A percentile compares a stretch with the other conserved stretches of the same genome.
phyloP scores from a whole-genome alignment of 2,329 filamentous ascomycete genomes.

The Ophiosphaerella korrae region DNA sequence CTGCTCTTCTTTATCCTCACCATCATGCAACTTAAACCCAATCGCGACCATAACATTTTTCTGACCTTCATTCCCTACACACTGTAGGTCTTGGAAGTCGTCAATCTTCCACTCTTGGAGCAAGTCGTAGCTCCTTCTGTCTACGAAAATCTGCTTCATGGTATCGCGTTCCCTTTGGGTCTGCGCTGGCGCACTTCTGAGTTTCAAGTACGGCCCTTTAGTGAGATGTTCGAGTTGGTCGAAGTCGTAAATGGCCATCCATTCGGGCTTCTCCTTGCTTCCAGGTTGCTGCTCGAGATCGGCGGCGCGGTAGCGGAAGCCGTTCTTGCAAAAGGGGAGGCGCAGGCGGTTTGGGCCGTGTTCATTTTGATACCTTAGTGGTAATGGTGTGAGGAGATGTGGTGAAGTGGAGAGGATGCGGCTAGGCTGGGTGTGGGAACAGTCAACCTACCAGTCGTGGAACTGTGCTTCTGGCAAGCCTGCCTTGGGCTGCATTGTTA shows the following conservation, averaged over 20 bases:
- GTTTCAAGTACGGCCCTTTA: conserved; percentile 69
- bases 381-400: conserved; percentile 40
- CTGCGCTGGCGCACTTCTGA: conserved; percentile 64
- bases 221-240: conserved; percentile 73
- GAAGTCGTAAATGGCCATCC: conserved; percentile 82
- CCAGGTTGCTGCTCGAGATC: conserved; percentile 54
- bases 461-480: conserved; percentile 71
- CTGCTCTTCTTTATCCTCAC: conserved; percentile 57
- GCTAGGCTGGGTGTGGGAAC: conserved; percentile 18
- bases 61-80: conserved; percentile 61
- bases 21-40: conserved; percentile 63
- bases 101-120: conserved; percentile 60
- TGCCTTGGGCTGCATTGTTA: conserved; percentile 81
- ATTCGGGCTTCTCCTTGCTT: conserved; percentile 63
- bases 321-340: conserved; percentile 74
- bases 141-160: conserved; percentile 70
- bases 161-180: conserved; percentile 65
- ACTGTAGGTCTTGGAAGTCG: conserved; percentile 65
- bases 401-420: conserved; percentile 22
- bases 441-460: conserved; percentile 64
- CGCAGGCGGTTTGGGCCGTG: conserved; percentile 82
- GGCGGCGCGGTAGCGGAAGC: conserved; percentile 75
- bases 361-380: conserved; percentile 76
- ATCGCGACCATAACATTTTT: conserved; percentile 66
- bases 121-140: conserved; percentile 73